Percentiles rank a stretch among this genome's conserved stretches.
phyloP scores from a whole-genome alignment of 2,329 filamentous ascomycete species.

The Cadophora malorum region DNA sequence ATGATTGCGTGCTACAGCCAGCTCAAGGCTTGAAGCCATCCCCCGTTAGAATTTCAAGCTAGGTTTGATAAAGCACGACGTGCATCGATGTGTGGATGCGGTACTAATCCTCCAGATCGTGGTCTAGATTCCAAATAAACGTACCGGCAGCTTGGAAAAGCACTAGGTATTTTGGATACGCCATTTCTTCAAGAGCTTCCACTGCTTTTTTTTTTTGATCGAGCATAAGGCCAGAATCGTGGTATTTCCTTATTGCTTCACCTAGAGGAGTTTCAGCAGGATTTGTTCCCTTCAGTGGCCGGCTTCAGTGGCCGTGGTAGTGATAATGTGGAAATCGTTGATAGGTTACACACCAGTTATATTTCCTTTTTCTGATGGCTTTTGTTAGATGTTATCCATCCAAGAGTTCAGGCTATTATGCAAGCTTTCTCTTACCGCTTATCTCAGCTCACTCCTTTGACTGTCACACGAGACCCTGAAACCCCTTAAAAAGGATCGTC shows the following conservation, averaged over 20 bases:
- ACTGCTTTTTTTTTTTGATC: background rate
- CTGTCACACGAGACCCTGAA: slow-evolving; percentile 1
- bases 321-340: background rate
- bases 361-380: background rate
- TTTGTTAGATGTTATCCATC: background rate
- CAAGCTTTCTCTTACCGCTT: slow-evolving; percentile 8
- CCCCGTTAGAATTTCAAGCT: background rate
- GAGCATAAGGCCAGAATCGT: too few relatives aligned
- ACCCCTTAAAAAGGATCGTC: background rate
- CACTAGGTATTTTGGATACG: background rate
- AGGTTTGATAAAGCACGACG: background rate
- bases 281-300: background rate
- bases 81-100: background rate
- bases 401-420: background rate
- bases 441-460: background rate
- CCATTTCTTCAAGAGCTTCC: background rate
- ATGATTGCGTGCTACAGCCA: background rate
- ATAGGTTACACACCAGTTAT: background rate
- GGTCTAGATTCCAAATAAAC: slow-evolving; percentile 1
- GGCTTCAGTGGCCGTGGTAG: background rate
- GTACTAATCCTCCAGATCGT: slow-evolving; percentile 2
- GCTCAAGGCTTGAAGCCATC: background rate
- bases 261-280: background rate
- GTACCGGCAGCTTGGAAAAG: background rate
- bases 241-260: background rate